phyloP scores from a whole-genome alignment of 164 flowering plant genomes.

The Santalum album region DNA sequence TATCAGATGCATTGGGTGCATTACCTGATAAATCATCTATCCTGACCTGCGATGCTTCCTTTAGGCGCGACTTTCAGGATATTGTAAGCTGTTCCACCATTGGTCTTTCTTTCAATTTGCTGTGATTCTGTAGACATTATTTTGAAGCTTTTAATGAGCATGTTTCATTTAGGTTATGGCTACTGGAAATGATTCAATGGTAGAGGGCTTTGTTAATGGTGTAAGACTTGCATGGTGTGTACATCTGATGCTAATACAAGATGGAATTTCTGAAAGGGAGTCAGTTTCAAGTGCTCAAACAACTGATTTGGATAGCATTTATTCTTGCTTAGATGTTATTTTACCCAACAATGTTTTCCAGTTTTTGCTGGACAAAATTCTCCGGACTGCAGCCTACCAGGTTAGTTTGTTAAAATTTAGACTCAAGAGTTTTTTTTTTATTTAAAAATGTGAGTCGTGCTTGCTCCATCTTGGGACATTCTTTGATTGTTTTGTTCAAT shows the following conservation, averaged over 20 bases:
- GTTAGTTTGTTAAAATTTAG: conserved; percentile 20
- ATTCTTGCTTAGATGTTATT: conserved; percentile 63
- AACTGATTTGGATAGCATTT: conserved; percentile 41
- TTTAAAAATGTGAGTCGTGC: no score
- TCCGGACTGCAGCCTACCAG: conserved; percentile 87
- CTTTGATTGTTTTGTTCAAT: no score
- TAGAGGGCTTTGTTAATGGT: conserved; percentile 70
- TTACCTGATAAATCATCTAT: conserved; percentile 59
- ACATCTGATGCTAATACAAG: conserved; percentile 69
- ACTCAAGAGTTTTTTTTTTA: no score
- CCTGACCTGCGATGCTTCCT: conserved; percentile 62
- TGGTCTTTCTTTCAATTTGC: not conserved
- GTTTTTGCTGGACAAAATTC: conserved; percentile 73
- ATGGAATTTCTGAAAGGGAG: conserved; percentile 40
- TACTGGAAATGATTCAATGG: conserved; percentile 47
- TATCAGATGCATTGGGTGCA: conserved; percentile 89
- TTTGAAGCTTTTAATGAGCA: conserved; percentile 1
- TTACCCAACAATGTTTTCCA: conserved; percentile 76
- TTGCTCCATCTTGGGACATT: no score
- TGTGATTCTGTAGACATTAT: not conserved
- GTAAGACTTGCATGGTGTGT: conserved; percentile 85
- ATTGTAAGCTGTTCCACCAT: conserved; percentile 41
- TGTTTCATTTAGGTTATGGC: conserved; percentile 49
- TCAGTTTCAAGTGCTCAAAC: conserved; percentile 39
- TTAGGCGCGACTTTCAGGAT: conserved; percentile 75